Evolutionary conservation across 2,329 filamentous ascomycete genomes (phyloP).

Genomic region (Dothideomycetes sp.): DNA sequence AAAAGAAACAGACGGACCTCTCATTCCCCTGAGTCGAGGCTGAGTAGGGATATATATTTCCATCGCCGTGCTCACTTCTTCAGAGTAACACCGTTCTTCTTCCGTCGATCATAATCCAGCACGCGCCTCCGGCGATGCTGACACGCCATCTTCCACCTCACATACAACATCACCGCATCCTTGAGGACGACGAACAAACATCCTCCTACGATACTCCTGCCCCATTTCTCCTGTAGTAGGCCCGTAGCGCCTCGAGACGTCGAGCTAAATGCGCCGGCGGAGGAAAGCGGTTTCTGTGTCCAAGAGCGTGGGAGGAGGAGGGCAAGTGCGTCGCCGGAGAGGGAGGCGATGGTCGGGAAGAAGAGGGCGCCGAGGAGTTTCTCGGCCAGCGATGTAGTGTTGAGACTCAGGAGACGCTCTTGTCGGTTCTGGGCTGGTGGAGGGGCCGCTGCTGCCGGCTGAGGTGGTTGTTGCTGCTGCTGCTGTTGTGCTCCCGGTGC

Average conservation of each 20-base stretch:
- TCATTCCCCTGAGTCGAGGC: too few relatives aligned
- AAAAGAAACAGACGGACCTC: too few relatives aligned
- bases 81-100: conserved; percentile 1
- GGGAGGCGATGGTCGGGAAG: conserved; percentile 70
- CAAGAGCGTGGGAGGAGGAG: conserved; percentile 56
- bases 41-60: too few relatives aligned
- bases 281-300: conserved; percentile 22
- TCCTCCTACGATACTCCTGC: conserved; percentile 76
- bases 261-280: conserved; percentile 17
- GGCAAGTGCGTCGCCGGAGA: conserved; percentile 65
- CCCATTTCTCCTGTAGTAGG: conserved; percentile 76
- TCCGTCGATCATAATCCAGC: conserved; percentile 25
- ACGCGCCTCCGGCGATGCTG: conserved; percentile 35
- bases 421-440: conserved; percentile 22
- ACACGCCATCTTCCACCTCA: conserved; percentile 38
- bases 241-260: conserved; percentile 40
- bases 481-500: conserved; percentile 12
- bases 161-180: conserved; percentile 52
- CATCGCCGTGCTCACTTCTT: too few relatives aligned
- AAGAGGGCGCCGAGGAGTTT: conserved; percentile 59
- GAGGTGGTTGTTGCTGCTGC: conserved; percentile 10
- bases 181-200: conserved; percentile 81
- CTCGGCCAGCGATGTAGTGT: conserved; percentile 45
- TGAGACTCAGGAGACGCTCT: conserved; percentile 35
- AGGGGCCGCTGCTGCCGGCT: conserved; percentile 10